Evolutionary conservation across 305 asterid species (phyloP).

Genomic region (Stenogyne calaminthoides): DNA sequence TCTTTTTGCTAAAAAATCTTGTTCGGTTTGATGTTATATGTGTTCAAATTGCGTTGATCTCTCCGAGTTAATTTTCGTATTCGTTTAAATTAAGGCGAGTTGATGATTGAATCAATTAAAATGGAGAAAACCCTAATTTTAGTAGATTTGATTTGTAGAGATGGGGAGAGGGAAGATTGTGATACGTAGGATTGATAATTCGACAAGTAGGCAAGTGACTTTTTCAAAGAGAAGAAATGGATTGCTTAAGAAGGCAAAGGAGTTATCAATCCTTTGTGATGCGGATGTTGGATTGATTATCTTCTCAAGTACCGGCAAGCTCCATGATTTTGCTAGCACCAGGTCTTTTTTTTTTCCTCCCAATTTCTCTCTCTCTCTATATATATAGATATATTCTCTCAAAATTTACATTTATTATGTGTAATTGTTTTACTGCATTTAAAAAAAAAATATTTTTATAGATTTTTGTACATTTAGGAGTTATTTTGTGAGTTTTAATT

Average conservation of each 20-base stretch:
- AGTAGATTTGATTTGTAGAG: background rate
- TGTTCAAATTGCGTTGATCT: background rate
- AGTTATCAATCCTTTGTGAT: constrained; percentile 64
- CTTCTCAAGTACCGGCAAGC: constrained; percentile 61
- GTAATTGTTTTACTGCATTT: background rate
- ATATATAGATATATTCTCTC: too few species aligned
- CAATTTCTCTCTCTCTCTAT: background rate
- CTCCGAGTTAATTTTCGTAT: too few species aligned
- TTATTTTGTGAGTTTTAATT: background rate
- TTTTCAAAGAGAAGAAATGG: constrained; percentile 63
- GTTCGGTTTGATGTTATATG: background rate
- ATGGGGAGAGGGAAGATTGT: constrained; percentile 74
- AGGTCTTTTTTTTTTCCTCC: constrained; percentile 31
- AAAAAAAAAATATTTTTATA: background rate
- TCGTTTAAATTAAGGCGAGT: too few species aligned
- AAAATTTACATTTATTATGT: background rate
- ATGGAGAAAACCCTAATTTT: constrained; percentile 24
- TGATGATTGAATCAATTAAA: background rate
- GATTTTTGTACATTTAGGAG: background rate
- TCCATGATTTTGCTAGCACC: constrained; percentile 56
- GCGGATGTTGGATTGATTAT: constrained; percentile 60
- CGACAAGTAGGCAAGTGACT: constrained; percentile 63
- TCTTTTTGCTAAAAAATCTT: constrained; percentile 9
- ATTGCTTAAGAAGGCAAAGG: constrained; percentile 63
- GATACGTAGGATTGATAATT: constrained; percentile 59